Base-by-base conservation (phyloP, 2,329 filamentous ascomycete species). In the Helotiales sp. region DNA sequence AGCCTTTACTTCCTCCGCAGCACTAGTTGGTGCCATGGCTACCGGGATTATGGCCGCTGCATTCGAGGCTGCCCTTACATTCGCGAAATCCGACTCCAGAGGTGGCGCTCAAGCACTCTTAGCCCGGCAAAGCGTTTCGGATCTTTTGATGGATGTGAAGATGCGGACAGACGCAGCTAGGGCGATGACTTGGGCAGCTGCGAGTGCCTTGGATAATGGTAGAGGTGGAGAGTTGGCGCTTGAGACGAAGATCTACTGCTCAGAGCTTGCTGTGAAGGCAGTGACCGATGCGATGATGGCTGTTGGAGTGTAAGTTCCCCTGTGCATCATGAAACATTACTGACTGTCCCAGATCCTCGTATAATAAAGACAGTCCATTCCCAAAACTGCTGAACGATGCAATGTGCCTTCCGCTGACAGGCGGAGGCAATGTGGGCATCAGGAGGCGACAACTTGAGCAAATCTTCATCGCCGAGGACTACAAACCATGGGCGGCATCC, bases 401-500 rank as follows among this genome's bases (percentile, higher is more conserved):
- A 0, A 78, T 82, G 68, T 80, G 79, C 3, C 66, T 85, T 60
- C 82, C 83, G 2, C 80, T 82, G 26, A 86, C 86, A 64, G 84
- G 86, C 66, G 83, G 84, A 0, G 84, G 85, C 0, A 87, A 87
- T 73, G 79, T 86, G 11, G 84, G 85, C 0, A 80, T 86, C 6
- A 76, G 84, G 47, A 79, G 84, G 61, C 77, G 84, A 30, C 80
- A 84, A 65, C 70, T 86, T 64, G 80, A 85, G 71, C 76, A 78
- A 64, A 75, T 84, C 22, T 81, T 85, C 71, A 74, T 80, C 65
- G 71, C 73, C 3, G 77, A 81, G 0, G 78, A 73, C 2, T 86
- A 86, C 71, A 75, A 82, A 70, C 78, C 84, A 1, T 85, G 83
- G 84, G 79, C 75, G 11, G 73, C 79, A 13, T 79, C 78, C 2